These are phyloP conservation scores for Ophiostoma tasmaniense DNA, from an alignment of 2,329 filamentous ascomycete species.

Conservation along the genomic window DNA sequence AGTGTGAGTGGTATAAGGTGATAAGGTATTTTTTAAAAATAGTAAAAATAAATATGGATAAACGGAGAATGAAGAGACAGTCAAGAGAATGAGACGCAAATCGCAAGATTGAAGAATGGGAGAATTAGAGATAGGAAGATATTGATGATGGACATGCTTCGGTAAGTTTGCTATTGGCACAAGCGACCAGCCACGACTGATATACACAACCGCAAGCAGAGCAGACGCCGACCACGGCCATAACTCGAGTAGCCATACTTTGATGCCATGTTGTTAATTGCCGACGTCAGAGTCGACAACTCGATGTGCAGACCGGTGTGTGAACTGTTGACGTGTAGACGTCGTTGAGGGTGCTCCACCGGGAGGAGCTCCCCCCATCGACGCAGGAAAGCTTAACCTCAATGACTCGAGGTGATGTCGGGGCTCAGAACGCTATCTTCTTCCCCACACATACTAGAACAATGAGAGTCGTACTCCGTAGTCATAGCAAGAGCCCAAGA, in stretches of 20 bases:
- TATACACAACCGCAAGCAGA: neutral
- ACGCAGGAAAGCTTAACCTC: neutral
- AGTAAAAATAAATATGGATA: neutral
- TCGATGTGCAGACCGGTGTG: neutral
- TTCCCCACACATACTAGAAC: neutral
- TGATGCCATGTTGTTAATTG: neutral
- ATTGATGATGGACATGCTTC: neutral
- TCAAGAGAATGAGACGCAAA: neutral
- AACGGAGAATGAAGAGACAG: neutral
- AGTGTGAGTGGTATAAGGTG: neutral
- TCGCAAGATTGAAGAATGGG: neutral
- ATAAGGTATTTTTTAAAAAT: neutral
- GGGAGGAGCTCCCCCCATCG: constrained; percentile 2
- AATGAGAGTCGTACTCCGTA: neutral
- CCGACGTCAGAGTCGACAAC: neutral
- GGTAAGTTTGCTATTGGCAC: neutral
- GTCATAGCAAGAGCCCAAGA: neutral
- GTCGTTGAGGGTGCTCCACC: neutral
- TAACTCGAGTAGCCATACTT: neutral
- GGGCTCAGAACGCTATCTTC: neutral
- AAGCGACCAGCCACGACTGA: neutral
- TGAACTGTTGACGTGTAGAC: neutral
- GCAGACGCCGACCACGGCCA: neutral
- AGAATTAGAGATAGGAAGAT: neutral
- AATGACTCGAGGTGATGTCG: neutral